Conservation (phyloP, 176 grass and related monocot genomes). For the Areca catechu region DNA sequence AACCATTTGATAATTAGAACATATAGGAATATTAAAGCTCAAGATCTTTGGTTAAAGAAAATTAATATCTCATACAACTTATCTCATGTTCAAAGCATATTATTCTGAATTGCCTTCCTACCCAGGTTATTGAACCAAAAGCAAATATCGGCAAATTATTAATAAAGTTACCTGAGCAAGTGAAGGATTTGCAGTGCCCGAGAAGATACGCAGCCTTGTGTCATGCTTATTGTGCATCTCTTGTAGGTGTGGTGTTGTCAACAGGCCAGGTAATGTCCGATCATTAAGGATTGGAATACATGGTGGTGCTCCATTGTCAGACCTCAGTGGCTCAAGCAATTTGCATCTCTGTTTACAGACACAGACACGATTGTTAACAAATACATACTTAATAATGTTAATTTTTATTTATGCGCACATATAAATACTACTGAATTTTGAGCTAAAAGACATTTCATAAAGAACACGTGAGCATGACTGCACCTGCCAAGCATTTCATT, state of each 20-base stretch:
- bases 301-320: constrained; percentile 42
- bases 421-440: neutral
- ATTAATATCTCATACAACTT: too few relatives aligned
- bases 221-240: constrained; percentile 31
- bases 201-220: constrained; percentile 90
- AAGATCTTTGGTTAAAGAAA: too few relatives aligned
- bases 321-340: constrained; percentile 48
- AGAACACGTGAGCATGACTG: too few relatives aligned
- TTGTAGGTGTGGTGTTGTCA: constrained; percentile 19
- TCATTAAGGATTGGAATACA: constrained; percentile 25
- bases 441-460: too few relatives aligned
- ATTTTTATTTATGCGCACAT: constrained; percentile 6
- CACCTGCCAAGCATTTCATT: too few relatives aligned
- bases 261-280: constrained; percentile 18
- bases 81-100: too few relatives aligned
- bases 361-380: constrained; percentile 7
- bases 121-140: too few relatives aligned
- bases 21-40: too few relatives aligned
- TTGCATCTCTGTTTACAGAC: constrained; percentile 46
- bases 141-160: neutral
- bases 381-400: neutral
- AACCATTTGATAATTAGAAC: too few relatives aligned
- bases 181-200: constrained; percentile 69
- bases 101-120: too few relatives aligned
- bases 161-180: constrained; percentile 54